Evolutionary conservation across 805 yeast genomes (phyloP).

Genomic region (Ogataea sp.): DNA sequence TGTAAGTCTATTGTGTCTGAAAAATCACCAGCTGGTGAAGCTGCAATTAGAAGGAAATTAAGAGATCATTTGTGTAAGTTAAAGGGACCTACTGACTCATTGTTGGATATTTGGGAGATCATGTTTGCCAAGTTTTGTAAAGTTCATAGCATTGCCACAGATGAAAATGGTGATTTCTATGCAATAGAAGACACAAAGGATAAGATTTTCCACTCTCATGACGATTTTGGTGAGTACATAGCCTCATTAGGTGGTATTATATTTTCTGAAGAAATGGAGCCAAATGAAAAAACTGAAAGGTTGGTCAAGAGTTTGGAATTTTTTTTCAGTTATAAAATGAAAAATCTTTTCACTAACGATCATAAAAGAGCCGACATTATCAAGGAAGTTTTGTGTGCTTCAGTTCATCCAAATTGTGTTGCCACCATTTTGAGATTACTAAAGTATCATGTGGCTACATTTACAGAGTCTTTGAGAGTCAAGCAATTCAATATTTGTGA

Average conservation of each 20-base stretch:
- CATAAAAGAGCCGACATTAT: constrained; percentile 52
- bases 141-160: constrained; percentile 2
- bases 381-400: constrained; percentile 52
- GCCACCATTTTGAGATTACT: constrained; percentile 16
- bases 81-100: constrained; percentile 29
- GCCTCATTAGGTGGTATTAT: constrained; percentile 66
- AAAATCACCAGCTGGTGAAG: constrained; percentile 57
- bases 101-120: constrained; percentile 32
- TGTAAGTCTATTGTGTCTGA: constrained; percentile 42
- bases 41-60: constrained; percentile 64
- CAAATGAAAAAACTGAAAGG: constrained; percentile 18
- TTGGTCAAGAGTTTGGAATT: constrained; percentile 18
- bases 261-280: constrained; percentile 23
- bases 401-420: constrained; percentile 38
- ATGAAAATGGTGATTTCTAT: constrained; percentile 1
- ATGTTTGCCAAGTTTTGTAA: constrained; percentile 32
- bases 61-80: constrained; percentile 31
- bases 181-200: no score
- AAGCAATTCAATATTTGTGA: constrained; percentile 21
- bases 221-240: constrained; percentile 61
- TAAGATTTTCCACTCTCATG: constrained; percentile 5
- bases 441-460: constrained; percentile 12
- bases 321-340: constrained; percentile 17
- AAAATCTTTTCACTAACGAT: constrained; percentile 17
- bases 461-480: constrained; percentile 14